Evolutionary conservation across 2,329 filamentous ascomycete genomes (phyloP).

Genomic region (Ophiostoma ulmi): DNA sequence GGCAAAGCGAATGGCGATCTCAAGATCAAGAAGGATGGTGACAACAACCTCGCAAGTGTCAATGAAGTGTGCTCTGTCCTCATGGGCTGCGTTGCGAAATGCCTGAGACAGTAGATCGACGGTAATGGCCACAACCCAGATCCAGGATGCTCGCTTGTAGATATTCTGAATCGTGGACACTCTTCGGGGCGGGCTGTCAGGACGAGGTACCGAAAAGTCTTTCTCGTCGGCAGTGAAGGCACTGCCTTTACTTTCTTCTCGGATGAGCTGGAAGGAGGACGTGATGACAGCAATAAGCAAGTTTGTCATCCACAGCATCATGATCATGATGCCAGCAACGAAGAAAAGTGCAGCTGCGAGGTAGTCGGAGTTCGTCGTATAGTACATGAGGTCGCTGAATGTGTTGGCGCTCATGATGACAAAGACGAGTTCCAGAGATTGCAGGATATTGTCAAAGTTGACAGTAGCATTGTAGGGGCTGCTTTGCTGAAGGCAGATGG

Average conservation of each 20-base stretch:
- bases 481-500: constrained; percentile 70
- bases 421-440: constrained; percentile 91
- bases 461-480: constrained; percentile 83
- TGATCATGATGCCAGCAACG: constrained; percentile 71
- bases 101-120: constrained; percentile 76
- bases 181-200: constrained; percentile 39
- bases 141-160: constrained; percentile 66
- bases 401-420: constrained; percentile 99
- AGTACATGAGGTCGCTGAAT: constrained; percentile 91
- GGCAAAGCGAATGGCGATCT: constrained; percentile 74
- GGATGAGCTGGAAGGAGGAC: constrained; percentile 95
- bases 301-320: constrained; percentile 96
- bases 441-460: constrained; percentile 89
- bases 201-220: constrained; percentile 34
- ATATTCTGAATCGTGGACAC: constrained; percentile 57
- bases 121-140: constrained; percentile 78
- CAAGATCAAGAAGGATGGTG: constrained; percentile 70
- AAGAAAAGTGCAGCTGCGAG: constrained; percentile 76
- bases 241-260: constrained; percentile 90
- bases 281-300: constrained; percentile 95
- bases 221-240: constrained; percentile 78
- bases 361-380: constrained; percentile 87
- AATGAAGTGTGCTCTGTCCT: constrained; percentile 59
- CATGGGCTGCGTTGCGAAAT: constrained; percentile 72
- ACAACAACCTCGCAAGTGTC: constrained; percentile 66